A percentile compares a stretch with the other conserved stretches of the same genome.
phyloP scores from a whole-genome alignment of 768 basidiomycete genomes.

The Lactarius hengduanensis region DNA sequence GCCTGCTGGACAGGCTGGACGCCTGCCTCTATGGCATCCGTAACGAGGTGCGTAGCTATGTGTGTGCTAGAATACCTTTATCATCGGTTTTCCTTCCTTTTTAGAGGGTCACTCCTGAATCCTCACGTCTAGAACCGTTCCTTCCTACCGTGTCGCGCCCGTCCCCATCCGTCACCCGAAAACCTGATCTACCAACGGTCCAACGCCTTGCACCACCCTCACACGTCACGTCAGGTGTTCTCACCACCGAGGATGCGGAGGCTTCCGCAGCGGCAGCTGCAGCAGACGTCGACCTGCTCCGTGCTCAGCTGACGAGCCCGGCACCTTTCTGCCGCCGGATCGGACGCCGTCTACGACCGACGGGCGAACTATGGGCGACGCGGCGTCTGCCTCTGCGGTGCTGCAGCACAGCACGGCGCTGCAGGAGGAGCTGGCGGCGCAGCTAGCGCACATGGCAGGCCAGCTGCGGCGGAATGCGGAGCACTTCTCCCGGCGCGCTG shows the following conservation, averaged over 20 bases:
- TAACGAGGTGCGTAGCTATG: too few species aligned
- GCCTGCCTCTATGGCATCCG: too few species aligned
- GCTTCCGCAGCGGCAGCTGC: background rate
- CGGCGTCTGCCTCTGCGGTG: slow-evolving; percentile 39
- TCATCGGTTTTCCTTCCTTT: background rate
- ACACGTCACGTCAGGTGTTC: slow-evolving; percentile 28
- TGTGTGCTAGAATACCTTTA: too few species aligned
- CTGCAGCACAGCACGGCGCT: slow-evolving; percentile 25
- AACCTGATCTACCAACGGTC: slow-evolving; percentile 36
- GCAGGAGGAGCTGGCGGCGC: slow-evolving; percentile 47
- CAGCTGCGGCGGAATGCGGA: slow-evolving; percentile 79
- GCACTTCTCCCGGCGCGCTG: too few species aligned
- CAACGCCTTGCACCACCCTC: slow-evolving; percentile 23
- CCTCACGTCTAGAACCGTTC: slow-evolving; percentile 29
- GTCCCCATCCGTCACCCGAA: background rate
- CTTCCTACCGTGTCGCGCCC: background rate
- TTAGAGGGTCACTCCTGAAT: slow-evolving; percentile 45
- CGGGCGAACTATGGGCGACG: slow-evolving; percentile 26
- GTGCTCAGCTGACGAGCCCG: slow-evolving; percentile 26
- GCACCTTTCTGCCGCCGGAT: slow-evolving; percentile 36
- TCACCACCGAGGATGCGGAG: background rate
- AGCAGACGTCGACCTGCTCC: slow-evolving; percentile 15
- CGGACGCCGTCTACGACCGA: background rate
- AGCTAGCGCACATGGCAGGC: slow-evolving; percentile 80
- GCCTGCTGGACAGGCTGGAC: too few species aligned